phyloP scores from a whole-genome alignment of 2,329 filamentous ascomycete species.

The Aspergillus tanneri region DNA sequence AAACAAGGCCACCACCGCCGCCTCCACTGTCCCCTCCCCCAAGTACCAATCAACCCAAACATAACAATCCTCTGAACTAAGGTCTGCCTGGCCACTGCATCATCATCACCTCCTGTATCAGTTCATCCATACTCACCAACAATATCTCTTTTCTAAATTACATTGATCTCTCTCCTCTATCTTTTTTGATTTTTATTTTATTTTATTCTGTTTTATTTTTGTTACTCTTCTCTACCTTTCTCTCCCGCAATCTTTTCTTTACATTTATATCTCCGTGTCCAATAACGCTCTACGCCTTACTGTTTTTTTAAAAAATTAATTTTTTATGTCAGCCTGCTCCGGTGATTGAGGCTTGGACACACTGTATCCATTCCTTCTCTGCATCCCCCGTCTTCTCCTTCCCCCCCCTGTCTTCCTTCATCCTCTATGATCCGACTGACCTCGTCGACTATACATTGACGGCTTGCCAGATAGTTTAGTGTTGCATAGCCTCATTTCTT shows the following conservation, averaged over 20 bases:
- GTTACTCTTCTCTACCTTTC: background rate
- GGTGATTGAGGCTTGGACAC: background rate
- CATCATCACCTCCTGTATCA: background rate
- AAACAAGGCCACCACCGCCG: background rate
- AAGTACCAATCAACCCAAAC: too few species aligned
- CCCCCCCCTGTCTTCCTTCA: constrained; percentile 11
- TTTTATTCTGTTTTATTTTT: constrained; percentile 3
- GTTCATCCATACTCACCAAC: background rate
- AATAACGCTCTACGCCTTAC: background rate
- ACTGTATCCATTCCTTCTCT: constrained; percentile 3
- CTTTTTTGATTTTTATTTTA: constrained; percentile 4
- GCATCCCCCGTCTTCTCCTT: background rate
- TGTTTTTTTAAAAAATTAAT: background rate
- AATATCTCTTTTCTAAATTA: background rate
- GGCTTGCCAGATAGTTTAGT: constrained; percentile 8
- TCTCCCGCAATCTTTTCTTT: background rate
- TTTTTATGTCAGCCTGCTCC: constrained; percentile 6
- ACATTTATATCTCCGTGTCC: too few species aligned
- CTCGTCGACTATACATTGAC: constrained; percentile 14
- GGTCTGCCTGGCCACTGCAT: background rate
- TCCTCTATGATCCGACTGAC: constrained; percentile 4
- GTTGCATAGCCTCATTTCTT: constrained; percentile 14
- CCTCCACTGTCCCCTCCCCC: background rate
- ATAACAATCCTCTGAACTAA: background rate
- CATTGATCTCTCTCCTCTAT: constrained; percentile 2